Evolutionary conservation across 2,329 filamentous ascomycete genomes (phyloP).

Genomic region (Fusarium pseudocircinatum): DNA sequence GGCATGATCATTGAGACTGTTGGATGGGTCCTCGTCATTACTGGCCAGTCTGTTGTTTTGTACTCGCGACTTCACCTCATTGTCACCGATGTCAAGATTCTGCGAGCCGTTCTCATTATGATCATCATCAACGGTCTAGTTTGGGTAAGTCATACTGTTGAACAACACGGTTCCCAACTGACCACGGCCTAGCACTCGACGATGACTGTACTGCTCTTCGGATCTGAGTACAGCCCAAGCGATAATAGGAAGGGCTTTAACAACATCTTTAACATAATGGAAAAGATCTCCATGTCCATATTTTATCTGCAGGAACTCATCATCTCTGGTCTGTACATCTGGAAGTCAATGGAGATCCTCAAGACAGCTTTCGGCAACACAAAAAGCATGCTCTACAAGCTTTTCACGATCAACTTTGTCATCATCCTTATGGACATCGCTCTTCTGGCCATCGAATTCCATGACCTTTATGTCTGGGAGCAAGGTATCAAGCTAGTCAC

Average conservation of each 20-base stretch:
- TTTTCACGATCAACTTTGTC: constrained; percentile 51
- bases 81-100: not conserved
- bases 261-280: constrained; percentile 45
- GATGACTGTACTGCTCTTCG: constrained; percentile 54
- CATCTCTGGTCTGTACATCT: constrained; percentile 19
- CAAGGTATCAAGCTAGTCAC: constrained; percentile 48
- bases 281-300: constrained; percentile 16
- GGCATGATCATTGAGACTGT: constrained; percentile 30
- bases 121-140: constrained; percentile 47
- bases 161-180: fast-evolving
- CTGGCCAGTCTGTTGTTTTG: constrained; percentile 22
- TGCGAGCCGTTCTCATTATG: constrained; percentile 1
- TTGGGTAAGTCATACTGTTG: constrained; percentile 38
- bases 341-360: constrained; percentile 24
- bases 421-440: constrained; percentile 56
- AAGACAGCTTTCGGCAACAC: constrained; percentile 26
- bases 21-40: constrained; percentile 19
- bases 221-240: not conserved
- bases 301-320: constrained; percentile 21
- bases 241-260: constrained; percentile 10
- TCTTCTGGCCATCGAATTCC: constrained; percentile 47
- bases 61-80: constrained; percentile 24
- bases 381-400: constrained; percentile 15
- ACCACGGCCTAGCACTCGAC: constrained; percentile 52
- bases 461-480: constrained; percentile 46